Conservation (phyloP, 345 rosid species). For the Corchorus capsularis region DNA sequence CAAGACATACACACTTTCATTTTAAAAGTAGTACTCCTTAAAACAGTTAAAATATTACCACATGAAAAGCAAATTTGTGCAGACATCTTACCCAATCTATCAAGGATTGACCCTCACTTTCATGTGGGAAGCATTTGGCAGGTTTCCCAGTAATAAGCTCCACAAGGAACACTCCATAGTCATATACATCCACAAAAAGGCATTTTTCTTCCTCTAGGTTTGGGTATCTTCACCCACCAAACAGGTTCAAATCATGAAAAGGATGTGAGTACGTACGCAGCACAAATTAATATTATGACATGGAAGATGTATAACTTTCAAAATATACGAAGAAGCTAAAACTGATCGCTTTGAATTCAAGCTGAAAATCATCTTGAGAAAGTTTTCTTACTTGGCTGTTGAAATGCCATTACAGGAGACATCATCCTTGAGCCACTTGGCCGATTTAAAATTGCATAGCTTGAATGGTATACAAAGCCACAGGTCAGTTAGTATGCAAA, state of each 20-base stretch:
- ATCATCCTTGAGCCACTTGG: conserved; percentile 36
- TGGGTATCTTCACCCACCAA: conserved; percentile 25
- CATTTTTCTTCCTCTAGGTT: conserved; percentile 31
- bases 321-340: not conserved
- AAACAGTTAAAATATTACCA: not conserved
- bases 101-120: conserved; percentile 31
- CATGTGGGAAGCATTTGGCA: conserved; percentile 22
- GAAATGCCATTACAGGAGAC: conserved; percentile 22
- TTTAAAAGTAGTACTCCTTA: not conserved
- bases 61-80: not conserved
- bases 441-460: conserved; percentile 44
- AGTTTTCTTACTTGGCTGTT: conserved; percentile 34
- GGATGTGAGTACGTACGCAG: not conserved
- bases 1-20: not conserved
- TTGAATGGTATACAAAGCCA: conserved; percentile 25
- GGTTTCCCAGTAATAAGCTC: conserved; percentile 51
- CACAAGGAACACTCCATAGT: conserved; percentile 43
- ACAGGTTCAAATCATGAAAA: conserved; percentile 4
- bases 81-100: conserved; percentile 41
- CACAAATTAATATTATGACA: not conserved
- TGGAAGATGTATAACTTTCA: not conserved
- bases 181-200: conserved; percentile 37
- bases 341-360: not conserved
- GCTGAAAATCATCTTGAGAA: not conserved
- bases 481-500: conserved; percentile 8